These are phyloP conservation scores for Entomortierella lignicola DNA, from an alignment of 192 early-diverging fungal genomes.

Conservation along the genomic window DNA sequence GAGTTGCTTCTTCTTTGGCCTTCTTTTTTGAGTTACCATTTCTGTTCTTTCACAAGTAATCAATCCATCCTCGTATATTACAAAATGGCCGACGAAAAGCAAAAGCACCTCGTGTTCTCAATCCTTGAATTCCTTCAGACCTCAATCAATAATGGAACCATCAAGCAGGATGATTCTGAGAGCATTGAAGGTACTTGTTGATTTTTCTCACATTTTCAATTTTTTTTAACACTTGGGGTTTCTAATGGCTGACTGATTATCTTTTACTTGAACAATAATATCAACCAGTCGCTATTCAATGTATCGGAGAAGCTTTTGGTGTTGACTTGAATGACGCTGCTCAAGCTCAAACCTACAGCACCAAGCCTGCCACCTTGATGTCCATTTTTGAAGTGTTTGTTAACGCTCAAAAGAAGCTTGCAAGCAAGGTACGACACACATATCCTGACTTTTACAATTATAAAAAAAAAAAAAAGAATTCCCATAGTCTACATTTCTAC, in stretches of 20 bases:
- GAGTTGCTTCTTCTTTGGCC: not conserved
- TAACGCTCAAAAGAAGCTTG: conserved; percentile 82
- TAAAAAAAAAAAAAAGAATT: too few species aligned
- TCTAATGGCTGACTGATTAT: not conserved
- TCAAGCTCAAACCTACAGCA: conserved; percentile 75
- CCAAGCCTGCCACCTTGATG: conserved; percentile 86
- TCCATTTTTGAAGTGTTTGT: conserved; percentile 93
- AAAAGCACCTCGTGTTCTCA: conserved; percentile 81
- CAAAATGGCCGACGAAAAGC: conserved; percentile 72
- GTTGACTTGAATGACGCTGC: conserved; percentile 79
- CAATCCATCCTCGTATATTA: not conserved
- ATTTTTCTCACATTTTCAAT: not conserved
- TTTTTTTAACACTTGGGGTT: not conserved
- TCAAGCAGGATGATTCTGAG: conserved; percentile 82
- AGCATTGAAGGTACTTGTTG: conserved; percentile 75
- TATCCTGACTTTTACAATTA: not conserved
- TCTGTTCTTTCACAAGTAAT: not conserved
- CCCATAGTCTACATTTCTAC: too few species aligned
- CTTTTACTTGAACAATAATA: not conserved
- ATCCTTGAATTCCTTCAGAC: conserved; percentile 85
- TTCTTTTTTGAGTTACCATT: not conserved
- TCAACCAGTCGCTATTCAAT: conserved; percentile 90
- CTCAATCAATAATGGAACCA: conserved; percentile 73
- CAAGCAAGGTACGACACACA: conserved; percentile 39
- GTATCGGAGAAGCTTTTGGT: conserved; percentile 95